A percentile compares a stretch with the other conserved stretches of the same genome.
These are phyloP conservation scores for Drechslerella coelobrocha DNA, from an alignment of 2,329 filamentous ascomycete genomes.

Conservation along the genomic window DNA sequence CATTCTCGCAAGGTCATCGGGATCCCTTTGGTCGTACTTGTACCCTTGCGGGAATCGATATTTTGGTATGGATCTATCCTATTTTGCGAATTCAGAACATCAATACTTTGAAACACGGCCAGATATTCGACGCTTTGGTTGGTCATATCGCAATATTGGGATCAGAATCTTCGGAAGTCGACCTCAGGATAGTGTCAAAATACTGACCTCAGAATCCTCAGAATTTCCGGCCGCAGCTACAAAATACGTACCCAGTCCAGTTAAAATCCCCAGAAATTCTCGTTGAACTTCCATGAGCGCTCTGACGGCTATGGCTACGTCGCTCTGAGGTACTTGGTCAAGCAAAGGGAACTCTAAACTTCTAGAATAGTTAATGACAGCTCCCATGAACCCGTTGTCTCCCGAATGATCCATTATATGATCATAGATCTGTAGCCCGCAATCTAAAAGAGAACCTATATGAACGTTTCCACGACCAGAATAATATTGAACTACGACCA, in stretches of 20 bases:
- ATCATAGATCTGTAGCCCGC: neutral
- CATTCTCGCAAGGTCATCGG: neutral
- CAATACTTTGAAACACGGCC: neutral
- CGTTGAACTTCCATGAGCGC: neutral
- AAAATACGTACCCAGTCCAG: neutral
- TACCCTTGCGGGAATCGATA: neutral
- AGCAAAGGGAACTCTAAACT: no score
- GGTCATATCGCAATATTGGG: neutral
- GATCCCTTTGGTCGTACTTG: neutral
- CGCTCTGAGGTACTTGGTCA: neutral
- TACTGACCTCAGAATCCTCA: no score
- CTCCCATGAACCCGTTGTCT: neutral
- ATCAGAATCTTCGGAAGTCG: no score
- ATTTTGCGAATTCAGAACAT: neutral
- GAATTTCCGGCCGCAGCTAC: neutral
- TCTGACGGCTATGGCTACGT: neutral
- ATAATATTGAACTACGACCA: neutral
- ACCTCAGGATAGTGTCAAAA: no score
- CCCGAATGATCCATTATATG: constrained; percentile 24
- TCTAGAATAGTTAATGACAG: neutral
- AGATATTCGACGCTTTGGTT: neutral
- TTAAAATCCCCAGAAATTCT: neutral
- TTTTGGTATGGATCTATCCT: neutral
- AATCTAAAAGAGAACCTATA: constrained; percentile 8
- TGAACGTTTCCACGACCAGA: constrained; percentile 6